phyloP scores from a whole-genome alignment of 495 filamentous ascomycete species.

The Cryomyces antarcticus region DNA sequence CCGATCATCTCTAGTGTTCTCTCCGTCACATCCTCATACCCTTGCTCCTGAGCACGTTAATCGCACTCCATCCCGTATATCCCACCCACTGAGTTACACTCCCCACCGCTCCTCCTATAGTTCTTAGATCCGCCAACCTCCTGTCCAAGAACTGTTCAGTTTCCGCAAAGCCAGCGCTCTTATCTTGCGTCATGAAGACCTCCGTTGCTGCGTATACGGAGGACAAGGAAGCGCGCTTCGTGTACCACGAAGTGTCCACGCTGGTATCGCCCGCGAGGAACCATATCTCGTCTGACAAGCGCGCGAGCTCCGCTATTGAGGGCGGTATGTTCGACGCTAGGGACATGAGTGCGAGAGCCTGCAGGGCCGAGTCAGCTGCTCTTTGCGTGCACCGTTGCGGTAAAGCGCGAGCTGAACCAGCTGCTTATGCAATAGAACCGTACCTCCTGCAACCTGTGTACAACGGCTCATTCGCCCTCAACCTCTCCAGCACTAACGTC shows the following conservation, averaged over 20 bases:
- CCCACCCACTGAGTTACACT: constrained; percentile 51
- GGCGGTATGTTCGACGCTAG: constrained; percentile 51
- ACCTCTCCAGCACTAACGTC: constrained; percentile 43
- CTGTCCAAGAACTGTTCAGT: constrained; percentile 65
- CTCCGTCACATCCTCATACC: constrained; percentile 17
- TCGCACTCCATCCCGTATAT: constrained; percentile 43
- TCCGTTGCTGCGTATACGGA: constrained; percentile 63
- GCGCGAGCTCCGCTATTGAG: constrained; percentile 60
- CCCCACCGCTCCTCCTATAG: constrained; percentile 34
- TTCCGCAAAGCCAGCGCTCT: constrained; percentile 38
- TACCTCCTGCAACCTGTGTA: constrained; percentile 70
- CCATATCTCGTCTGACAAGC: constrained; percentile 72
- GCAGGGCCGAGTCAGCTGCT: not conserved
- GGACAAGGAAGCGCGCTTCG: constrained; percentile 58
- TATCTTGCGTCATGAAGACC: constrained; percentile 82
- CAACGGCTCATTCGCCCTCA: constrained; percentile 51
- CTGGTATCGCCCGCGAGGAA: constrained; percentile 61
- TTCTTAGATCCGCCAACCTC: constrained; percentile 47
- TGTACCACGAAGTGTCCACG: constrained; percentile 80
- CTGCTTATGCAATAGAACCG: constrained; percentile 8
- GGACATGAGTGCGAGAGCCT: constrained; percentile 84
- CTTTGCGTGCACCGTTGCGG: too few relatives aligned
- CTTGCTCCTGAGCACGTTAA: constrained; percentile 22
- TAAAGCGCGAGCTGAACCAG: too few relatives aligned
- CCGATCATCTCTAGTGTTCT: too few relatives aligned